Conservation (phyloP, 257 asterid species). For the Ehretia macrophylla region DNA sequence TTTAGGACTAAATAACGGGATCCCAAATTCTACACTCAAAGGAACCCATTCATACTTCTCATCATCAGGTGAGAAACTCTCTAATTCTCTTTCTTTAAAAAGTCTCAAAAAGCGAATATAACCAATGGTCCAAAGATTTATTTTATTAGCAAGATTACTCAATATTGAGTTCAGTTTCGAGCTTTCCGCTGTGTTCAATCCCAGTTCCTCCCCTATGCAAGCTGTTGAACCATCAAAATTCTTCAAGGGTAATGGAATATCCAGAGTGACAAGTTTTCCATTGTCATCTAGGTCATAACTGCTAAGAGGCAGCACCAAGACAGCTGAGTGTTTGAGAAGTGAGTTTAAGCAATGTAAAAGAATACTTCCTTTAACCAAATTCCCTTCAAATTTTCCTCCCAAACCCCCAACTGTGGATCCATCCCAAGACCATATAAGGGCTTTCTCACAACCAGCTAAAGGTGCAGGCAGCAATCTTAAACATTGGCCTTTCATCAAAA, state of each 20-base stretch:
- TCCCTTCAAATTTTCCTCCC: constrained; percentile 91
- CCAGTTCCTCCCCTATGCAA: constrained; percentile 73
- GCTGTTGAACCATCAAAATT: constrained; percentile 89
- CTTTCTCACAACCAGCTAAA: constrained; percentile 96
- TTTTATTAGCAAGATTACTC: constrained; percentile 56
- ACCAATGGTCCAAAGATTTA: constrained; percentile 82
- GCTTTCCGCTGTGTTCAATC: constrained; percentile 52
- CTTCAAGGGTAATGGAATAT: constrained; percentile 89
- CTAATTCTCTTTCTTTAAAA: constrained; percentile 62
- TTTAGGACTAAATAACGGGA: constrained; percentile 92
- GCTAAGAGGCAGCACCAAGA: constrained; percentile 92
- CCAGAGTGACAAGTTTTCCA: constrained; percentile 66
- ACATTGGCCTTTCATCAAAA: constrained; percentile 92
- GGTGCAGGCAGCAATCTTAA: constrained; percentile 97
- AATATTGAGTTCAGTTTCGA: constrained; percentile 56
- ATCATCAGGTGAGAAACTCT: constrained; percentile 36
- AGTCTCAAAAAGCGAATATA: constrained; percentile 79
- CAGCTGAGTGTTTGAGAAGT: constrained; percentile 86
- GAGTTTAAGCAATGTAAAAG: constrained; percentile 95
- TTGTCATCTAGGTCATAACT: constrained; percentile 72
- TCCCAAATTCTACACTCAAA: constrained; percentile 84
- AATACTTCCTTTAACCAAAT: constrained; percentile 79
- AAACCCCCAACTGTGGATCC: constrained; percentile 87
- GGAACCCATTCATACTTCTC: constrained; percentile 92
- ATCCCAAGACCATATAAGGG: constrained; percentile 99